Conservation (phyloP, 2,329 filamentous ascomycete genomes). For the Ceratocystis diversiconidia region DNA sequence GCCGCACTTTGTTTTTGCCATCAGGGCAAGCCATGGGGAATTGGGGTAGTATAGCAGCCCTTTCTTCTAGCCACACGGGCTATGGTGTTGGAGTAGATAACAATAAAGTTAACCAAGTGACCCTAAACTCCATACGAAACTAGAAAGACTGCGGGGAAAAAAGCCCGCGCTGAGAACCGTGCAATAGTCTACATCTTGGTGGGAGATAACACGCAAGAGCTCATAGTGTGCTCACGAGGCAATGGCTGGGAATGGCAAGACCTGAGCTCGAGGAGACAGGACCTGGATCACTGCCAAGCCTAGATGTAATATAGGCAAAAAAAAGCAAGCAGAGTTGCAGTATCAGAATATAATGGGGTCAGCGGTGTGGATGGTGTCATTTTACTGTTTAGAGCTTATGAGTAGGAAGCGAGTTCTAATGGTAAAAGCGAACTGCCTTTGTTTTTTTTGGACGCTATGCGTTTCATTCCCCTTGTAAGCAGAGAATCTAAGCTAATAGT, state of each 20-base stretch:
- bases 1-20: not conserved
- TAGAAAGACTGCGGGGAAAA: not conserved
- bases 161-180: not conserved
- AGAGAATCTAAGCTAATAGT: not conserved
- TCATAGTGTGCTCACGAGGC: not conserved
- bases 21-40: not conserved
- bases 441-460: not conserved
- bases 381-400: not conserved
- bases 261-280: not conserved
- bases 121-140: not conserved
- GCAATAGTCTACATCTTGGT: not conserved
- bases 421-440: not conserved
- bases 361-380: too few species aligned
- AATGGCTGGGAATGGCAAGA: not conserved
- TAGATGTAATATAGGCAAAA: too few species aligned
- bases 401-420: not conserved
- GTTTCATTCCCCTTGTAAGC: constrained; percentile 5
- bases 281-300: not conserved
- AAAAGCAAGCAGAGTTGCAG: not conserved
- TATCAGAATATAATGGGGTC: not conserved
- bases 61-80: not conserved
- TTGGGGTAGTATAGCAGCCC: not conserved
- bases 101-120: not conserved
- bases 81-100: not conserved
- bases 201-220: not conserved